Percentiles rank a stretch among this genome's conserved stretches.
These are phyloP conservation scores for Ciborinia camelliae DNA, from an alignment of 2,329 filamentous ascomycete genomes.

Conservation along the genomic window DNA sequence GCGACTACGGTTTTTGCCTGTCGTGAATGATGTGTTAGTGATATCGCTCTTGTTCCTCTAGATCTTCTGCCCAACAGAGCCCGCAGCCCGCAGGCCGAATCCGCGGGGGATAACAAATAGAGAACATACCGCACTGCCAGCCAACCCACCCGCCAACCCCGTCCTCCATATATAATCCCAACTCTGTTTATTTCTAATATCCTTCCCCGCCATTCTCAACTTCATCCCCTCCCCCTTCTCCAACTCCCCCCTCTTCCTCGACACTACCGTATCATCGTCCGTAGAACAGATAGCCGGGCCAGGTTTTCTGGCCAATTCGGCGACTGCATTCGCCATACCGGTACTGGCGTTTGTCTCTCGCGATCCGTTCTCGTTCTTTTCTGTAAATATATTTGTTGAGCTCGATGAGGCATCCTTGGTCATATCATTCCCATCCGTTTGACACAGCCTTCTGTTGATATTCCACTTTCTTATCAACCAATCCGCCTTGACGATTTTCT, in stretches of 20 bases:
- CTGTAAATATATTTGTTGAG: conserved; percentile 5
- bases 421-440: conserved; percentile 5
- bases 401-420: conserved; percentile 15
- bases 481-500: background rate
- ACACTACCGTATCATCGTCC: conserved; percentile 50
- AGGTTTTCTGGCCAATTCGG: conserved; percentile 15
- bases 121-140: conserved; percentile 76
- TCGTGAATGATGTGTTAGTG: background rate
- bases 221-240: background rate
- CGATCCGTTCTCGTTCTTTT: conserved; percentile 7
- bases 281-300: conserved; percentile 47
- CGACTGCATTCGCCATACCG: conserved; percentile 12
- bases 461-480: background rate
- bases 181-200: conserved; percentile 58
- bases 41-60: background rate
- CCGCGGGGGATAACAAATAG: background rate
- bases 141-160: conserved; percentile 81
- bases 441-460: background rate
- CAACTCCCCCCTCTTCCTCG: conserved; percentile 21
- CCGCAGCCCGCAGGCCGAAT: too few relatives aligned
- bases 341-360: background rate
- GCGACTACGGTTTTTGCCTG: conserved; percentile 95
- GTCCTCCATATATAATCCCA: conserved; percentile 81
- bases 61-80: background rate
- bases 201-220: background rate